Evolutionary conservation across 805 yeast genomes (phyloP), one percentile per base, ranked within the genome.

Genomic region (Candida taoyuanica): DNA sequence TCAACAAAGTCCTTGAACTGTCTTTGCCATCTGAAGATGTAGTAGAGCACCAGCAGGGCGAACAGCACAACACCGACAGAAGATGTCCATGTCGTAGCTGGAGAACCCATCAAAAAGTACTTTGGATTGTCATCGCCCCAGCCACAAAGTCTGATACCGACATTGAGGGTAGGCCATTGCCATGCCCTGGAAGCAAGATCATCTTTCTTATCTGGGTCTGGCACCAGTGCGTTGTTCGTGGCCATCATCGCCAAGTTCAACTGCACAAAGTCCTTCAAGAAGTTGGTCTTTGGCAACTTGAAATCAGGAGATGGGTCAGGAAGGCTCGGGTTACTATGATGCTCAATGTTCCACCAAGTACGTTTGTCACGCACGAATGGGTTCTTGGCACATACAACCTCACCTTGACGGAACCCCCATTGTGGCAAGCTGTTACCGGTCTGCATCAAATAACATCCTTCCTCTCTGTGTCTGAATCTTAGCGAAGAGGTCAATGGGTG

Each of bases 381-480:
- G 44, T 68, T 62, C 49, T 73, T 76, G 59, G 69, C 62, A 65
- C 99, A 93, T 2, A 80, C 81, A 47, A 93, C 91, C 67, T 93
- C 99, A 46, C 96, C 95, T 69, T 93, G 99, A 59, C 87, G 77
- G 74, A 91, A 93, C 16, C 98, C 99, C 99, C 99, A 93, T 14
- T 78, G 79, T 15, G 99, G 99, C 56, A 89, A 79, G 17, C 76
- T 59, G 48, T 68, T 65, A 31, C 96, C 97, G 9, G 93, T 73
- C 12, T 91, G 85, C 48, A 89, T 85, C 56, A 93, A 67, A 60
- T 88, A 89, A 60, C 97, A 94, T 29, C 84, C 83, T 53, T 87
- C 60, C 8, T 60, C 75, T 47, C 69, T 70, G 60, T 81, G 81
- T 53, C 70, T 76, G 49, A 93, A 67, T 62, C 96, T 75, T 64